Conservation (phyloP, 164 flowering plant genomes). For the Annona squamosa region DNA sequence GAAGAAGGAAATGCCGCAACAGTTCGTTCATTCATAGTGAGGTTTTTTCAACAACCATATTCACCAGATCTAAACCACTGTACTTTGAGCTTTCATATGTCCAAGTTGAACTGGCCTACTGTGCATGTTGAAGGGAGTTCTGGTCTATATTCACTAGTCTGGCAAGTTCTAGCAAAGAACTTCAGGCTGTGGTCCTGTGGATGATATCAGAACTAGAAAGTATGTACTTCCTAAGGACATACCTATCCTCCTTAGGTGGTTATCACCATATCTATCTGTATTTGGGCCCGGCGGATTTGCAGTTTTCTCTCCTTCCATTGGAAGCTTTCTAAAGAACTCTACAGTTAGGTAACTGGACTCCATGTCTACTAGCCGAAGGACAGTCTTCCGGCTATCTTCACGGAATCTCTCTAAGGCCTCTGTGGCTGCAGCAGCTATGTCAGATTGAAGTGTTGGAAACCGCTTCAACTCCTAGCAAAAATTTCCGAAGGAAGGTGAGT, state of each 20-base stretch:
- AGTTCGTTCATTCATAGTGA: not conserved
- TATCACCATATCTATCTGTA: conserved; percentile 57
- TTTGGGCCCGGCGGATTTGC: conserved; percentile 36
- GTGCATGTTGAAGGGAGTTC: too few species aligned
- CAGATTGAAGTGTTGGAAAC: conserved; percentile 79
- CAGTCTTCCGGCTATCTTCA: conserved; percentile 83
- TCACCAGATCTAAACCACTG: not conserved
- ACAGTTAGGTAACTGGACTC: conserved; percentile 88
- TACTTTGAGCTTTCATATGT: not conserved
- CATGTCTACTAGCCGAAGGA: conserved; percentile 80
- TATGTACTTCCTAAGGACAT: conserved; percentile 4
- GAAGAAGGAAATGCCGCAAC: not conserved
- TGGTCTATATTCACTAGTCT: too few species aligned
- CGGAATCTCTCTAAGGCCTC: conserved; percentile 84
- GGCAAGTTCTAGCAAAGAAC: too few species aligned
- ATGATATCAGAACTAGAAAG: not conserved
- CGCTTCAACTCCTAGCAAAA: conserved; percentile 68
- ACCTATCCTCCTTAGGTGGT: conserved; percentile 79
- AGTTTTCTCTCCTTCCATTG: conserved; percentile 57
- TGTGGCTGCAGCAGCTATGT: conserved; percentile 83
- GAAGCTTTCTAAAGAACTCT: conserved; percentile 81
- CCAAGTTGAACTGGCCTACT: too few species aligned
- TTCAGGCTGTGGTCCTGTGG: too few species aligned
- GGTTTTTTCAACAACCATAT: too few species aligned
- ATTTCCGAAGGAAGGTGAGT: not conserved